phyloP scores from a whole-genome alignment of 129 eudicot species.

The Sambucus nigra region DNA sequence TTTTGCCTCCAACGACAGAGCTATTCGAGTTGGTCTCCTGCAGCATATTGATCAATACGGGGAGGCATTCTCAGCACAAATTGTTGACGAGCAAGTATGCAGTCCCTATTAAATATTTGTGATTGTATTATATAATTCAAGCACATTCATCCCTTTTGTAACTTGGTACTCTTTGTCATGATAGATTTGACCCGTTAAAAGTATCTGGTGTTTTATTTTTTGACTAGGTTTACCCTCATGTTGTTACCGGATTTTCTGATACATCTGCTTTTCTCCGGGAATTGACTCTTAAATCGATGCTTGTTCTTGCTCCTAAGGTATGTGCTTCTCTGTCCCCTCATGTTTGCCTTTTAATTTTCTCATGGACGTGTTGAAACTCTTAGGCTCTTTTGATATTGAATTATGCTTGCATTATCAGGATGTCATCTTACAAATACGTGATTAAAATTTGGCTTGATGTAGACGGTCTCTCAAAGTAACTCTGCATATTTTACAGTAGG shows the following conservation, averaged over 20 bases:
- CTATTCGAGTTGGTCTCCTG: constrained; percentile 84
- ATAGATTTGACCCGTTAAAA: neutral
- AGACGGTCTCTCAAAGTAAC: too few species aligned
- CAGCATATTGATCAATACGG: constrained; percentile 96
- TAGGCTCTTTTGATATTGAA: too few species aligned
- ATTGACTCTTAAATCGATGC: constrained; percentile 94
- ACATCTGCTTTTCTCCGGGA: constrained; percentile 95
- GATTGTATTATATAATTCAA: neutral
- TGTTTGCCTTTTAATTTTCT: too few species aligned
- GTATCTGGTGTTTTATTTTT: constrained; percentile 8
- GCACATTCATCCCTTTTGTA: neutral
- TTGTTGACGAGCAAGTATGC: constrained; percentile 93
- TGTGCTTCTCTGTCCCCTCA: neutral
- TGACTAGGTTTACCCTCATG: constrained; percentile 80
- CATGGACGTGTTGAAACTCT: too few species aligned
- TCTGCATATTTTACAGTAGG: too few species aligned
- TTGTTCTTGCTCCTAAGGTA: constrained; percentile 97
- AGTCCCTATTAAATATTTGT: neutral
- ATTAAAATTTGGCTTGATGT: too few species aligned
- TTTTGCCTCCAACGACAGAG: constrained; percentile 86
- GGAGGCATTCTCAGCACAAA: constrained; percentile 76
- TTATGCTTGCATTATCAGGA: too few species aligned
- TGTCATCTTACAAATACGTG: too few species aligned
- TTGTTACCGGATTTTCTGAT: constrained; percentile 89
- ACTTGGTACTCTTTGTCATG: neutral